These are phyloP conservation scores for Mycena venus DNA, from an alignment of 768 basidiomycete species.

Conservation along the genomic window DNA sequence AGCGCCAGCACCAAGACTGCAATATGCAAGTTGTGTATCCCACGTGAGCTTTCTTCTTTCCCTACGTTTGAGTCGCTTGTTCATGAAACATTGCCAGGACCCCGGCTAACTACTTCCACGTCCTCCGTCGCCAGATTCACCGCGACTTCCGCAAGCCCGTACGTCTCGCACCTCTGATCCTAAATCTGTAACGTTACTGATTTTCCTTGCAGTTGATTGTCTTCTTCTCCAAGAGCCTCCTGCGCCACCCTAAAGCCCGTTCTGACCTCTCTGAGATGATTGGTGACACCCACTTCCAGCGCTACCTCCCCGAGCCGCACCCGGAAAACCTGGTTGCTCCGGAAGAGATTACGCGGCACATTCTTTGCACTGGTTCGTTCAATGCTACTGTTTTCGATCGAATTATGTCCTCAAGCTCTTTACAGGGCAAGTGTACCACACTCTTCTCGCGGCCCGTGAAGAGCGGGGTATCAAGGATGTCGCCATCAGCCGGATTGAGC, in stretches of 20 bases:
- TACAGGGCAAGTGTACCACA: slow-evolving; percentile 93
- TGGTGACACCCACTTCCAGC: slow-evolving; percentile 91
- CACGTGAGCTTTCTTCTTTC: slow-evolving; percentile 67
- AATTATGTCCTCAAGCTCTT: slow-evolving; percentile 7
- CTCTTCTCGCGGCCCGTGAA: slow-evolving; percentile 91
- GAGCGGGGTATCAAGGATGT: slow-evolving; percentile 92
- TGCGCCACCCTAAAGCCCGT: slow-evolving; percentile 94
- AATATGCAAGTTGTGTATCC: slow-evolving; percentile 99
- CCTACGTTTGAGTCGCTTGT: not conserved
- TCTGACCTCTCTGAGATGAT: slow-evolving; percentile 91
- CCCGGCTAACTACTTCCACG: slow-evolving; percentile 98
- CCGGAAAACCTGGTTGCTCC: slow-evolving; percentile 79
- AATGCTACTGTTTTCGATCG: not conserved
- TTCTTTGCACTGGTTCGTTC: slow-evolving; percentile 83
- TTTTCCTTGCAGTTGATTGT: slow-evolving; percentile 73
- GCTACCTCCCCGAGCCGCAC: slow-evolving; percentile 90
- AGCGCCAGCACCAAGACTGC: slow-evolving; percentile 97
- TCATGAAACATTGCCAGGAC: slow-evolving; percentile 63
- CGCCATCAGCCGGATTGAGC: slow-evolving; percentile 94
- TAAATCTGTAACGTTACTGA: not conserved
- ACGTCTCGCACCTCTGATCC: slow-evolving; percentile 35
- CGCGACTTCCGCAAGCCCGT: slow-evolving; percentile 99
- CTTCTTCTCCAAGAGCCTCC: slow-evolving; percentile 97
- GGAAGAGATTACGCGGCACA: slow-evolving; percentile 91
- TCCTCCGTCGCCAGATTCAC: slow-evolving; percentile 95